Evolutionary conservation across 805 yeast genomes (phyloP).

Genomic region (Lipomyces yamadae): DNA sequence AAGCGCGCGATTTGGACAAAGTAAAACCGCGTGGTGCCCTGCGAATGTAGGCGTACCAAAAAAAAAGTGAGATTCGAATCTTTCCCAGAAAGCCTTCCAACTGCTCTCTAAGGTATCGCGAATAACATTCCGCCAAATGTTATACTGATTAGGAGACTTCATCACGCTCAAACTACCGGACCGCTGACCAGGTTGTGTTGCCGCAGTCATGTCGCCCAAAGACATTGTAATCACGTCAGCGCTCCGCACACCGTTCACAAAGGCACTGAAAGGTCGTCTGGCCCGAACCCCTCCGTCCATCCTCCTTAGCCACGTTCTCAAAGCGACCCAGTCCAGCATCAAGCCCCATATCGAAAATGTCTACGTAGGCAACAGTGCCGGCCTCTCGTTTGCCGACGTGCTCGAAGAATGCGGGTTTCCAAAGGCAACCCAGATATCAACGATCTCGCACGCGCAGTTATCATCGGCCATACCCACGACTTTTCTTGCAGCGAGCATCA

Average conservation of each 20-base stretch:
- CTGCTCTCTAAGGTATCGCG: too few relatives aligned
- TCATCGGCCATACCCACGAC: conserved; percentile 51
- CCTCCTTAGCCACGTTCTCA: conserved; percentile 44
- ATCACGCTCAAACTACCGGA: too few relatives aligned
- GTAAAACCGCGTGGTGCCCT: too few relatives aligned
- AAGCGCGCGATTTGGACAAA: too few relatives aligned
- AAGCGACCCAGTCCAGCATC: conserved; percentile 43
- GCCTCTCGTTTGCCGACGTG: conserved; percentile 36
- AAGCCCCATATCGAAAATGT: conserved; percentile 44
- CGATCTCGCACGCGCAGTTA: conserved; percentile 50
- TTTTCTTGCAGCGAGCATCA: conserved; percentile 46
- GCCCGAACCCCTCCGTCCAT: conserved; percentile 49
- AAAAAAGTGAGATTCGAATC: too few relatives aligned
- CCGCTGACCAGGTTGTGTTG: too few relatives aligned
- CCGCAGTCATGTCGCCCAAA: not conserved
- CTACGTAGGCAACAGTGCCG: conserved; percentile 45
- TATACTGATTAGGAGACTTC: too few relatives aligned
- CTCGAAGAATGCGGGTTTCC: conserved; percentile 50
- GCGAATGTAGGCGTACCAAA: too few relatives aligned
- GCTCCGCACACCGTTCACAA: conserved; percentile 48
- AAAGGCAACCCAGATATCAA: conserved; percentile 49
- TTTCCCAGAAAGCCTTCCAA: too few relatives aligned
- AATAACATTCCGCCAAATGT: too few relatives aligned
- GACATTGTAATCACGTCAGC: conserved; percentile 50
- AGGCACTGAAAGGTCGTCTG: conserved; percentile 48